Conservation (phyloP, 1,284 basidiomycete species). For the Phellopilus nigrolimitatus region DNA sequence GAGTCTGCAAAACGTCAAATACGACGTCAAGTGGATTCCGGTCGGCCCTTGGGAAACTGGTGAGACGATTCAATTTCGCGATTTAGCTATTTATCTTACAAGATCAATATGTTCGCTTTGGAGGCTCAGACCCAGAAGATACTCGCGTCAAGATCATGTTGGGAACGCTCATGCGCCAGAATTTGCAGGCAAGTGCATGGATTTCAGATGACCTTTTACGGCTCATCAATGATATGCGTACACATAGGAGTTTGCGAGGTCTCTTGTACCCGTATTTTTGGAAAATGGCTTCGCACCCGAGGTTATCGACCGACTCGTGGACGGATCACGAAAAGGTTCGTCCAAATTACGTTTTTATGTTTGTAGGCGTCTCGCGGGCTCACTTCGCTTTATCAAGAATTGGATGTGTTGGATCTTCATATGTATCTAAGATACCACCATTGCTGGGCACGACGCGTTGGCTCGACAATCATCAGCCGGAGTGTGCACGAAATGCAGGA, state of each 20-base stretch:
- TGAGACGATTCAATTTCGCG: not conserved
- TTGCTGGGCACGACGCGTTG: constrained; percentile 13
- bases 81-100: not conserved
- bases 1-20: not conserved
- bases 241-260: constrained; percentile 9
- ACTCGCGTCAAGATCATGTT: not conserved
- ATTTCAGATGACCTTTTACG: too few relatives aligned
- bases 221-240: not conserved
- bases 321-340: constrained; percentile 4
- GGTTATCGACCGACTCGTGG: not conserved
- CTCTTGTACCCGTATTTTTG: constrained; percentile 7
- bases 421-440: constrained; percentile 15
- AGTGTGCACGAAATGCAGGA: too few relatives aligned
- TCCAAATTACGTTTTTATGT: not conserved
- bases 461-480: too few relatives aligned
- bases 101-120: too few relatives aligned
- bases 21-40: constrained; percentile 9
- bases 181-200: not conserved
- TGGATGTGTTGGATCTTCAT: constrained; percentile 6
- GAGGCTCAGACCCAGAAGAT: constrained; percentile 4
- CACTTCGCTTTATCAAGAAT: not conserved
- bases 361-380: too few relatives aligned
- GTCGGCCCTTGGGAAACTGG: constrained; percentile 13
- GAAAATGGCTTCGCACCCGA: constrained; percentile 10
- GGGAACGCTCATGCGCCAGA: constrained; percentile 8